Conservation (phyloP, 345 rosid species). For the Gossypium thurberi region DNA sequence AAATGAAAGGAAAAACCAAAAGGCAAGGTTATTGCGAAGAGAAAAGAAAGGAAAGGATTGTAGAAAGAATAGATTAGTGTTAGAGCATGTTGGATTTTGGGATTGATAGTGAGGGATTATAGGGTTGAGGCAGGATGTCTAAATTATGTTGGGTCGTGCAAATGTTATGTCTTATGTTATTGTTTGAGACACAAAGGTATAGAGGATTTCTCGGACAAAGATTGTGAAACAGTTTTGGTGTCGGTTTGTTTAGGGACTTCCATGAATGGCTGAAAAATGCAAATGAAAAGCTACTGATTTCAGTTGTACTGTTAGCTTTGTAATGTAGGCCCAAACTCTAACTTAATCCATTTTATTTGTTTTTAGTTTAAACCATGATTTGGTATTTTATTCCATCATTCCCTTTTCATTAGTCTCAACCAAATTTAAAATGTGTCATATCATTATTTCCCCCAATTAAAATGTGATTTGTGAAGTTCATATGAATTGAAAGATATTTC, state of each 20-base stretch:
- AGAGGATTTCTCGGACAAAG: conserved; percentile 24
- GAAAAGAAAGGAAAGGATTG: neutral
- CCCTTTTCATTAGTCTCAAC: too few species aligned
- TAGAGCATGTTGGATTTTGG: too few species aligned
- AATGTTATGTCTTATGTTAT: neutral
- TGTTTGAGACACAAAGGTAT: neutral
- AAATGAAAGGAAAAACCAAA: neutral
- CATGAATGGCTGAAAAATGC: neutral
- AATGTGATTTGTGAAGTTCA: too few species aligned
- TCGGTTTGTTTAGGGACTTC: neutral
- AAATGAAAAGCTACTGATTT: neutral
- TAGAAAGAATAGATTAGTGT: too few species aligned
- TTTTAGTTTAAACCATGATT: too few species aligned
- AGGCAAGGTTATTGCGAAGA: too few species aligned
- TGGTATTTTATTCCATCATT: too few species aligned
- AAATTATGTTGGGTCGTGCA: neutral
- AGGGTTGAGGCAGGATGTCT: conserved; percentile 16
- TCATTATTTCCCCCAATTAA: too few species aligned
- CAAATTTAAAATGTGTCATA: too few species aligned
- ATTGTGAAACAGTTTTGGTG: neutral
- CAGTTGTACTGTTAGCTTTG: neutral
- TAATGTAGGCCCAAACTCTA: too few species aligned
- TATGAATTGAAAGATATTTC: too few species aligned
- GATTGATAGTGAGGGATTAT: conserved; percentile 30
- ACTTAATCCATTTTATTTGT: too few species aligned